Percentiles rank a stretch among this genome's conserved stretches.
phyloP scores from a whole-genome alignment of 2,329 filamentous ascomycete genomes.

The Aspergillus texensis region DNA sequence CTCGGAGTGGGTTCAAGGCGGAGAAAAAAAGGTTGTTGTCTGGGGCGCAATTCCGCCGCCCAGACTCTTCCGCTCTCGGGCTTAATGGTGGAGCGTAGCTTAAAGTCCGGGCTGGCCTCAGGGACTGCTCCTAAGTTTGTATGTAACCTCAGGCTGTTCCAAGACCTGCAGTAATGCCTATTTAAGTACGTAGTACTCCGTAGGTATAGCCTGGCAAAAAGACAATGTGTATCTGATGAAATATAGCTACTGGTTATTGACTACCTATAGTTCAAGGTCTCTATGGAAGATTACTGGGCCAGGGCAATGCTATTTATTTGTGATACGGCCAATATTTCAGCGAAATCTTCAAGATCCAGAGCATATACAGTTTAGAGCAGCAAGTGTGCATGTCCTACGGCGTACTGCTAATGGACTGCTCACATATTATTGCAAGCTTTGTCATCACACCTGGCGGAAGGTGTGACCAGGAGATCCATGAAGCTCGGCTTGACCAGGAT shows the following conservation, averaged over 20 bases:
- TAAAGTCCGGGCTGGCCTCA: neutral
- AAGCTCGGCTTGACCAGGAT: neutral
- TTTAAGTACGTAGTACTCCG: neutral
- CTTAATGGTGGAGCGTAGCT: neutral
- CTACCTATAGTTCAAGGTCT: no score
- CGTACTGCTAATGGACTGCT: neutral
- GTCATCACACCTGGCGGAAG: neutral
- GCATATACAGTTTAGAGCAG: neutral
- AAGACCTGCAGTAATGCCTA: neutral
- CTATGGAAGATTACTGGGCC: neutral
- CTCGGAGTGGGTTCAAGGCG: conserved; percentile 19
- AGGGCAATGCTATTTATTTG: neutral
- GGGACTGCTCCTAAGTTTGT: neutral
- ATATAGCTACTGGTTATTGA: no score
- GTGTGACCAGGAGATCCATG: neutral
- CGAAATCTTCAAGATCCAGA: no score
- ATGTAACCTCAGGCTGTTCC: neutral
- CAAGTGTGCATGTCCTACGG: neutral
- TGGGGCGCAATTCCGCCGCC: conserved; percentile 6
- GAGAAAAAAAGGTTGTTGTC: conserved; percentile 16
- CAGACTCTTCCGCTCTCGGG: conserved; percentile 6
- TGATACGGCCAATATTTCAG: no score
- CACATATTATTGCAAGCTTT: neutral
- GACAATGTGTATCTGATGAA: no score
- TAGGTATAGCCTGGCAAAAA: neutral